Base-by-base conservation (phyloP, 495 filamentous ascomycete species). In the Aspergillus sclerotioniger region DNA sequence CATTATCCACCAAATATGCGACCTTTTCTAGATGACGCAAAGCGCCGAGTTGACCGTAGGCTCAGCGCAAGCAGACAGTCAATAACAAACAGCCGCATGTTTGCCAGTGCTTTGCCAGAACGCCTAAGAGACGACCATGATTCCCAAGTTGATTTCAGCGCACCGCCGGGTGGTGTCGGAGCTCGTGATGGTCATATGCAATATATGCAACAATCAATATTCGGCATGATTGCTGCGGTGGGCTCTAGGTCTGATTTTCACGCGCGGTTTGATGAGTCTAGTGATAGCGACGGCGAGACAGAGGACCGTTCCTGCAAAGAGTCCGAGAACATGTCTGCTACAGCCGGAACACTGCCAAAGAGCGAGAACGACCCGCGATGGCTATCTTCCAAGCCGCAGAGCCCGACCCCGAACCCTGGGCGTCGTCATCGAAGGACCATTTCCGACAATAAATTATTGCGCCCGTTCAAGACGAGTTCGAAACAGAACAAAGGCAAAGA, bases 131-230 rank as follows among this genome's bases (percentile, higher is more conserved):
- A 90, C 67, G 85, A 86, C 39, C 86, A 84, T 39, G 89, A 92
- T 68, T 80, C 79, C 13, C 76, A 89, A 10, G 83, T 92, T 55
- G 91, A 94, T 71, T 88, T 87, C 44, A 84, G 85, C 13, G 86
- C 87, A 20, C 84, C 85, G 3, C 76, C 77, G 10, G 66, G 53
- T 25, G 68, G 59, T 16, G 62, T 61, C 49, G 57, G 59, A n/a
- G 57, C 75, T 25, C 67, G 73, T 25, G 79, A 79, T 51, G 69
- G 69, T 43, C 68, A 79, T 31, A 56, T 76, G 20, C 79, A 78
- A 20, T 89, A 90, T 61, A 90, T 96, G 89, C 93, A 97, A 71
- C 92, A 97, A 74, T 93, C 90, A 50, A 82, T 98, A 51, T 96
- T 97, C 71, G 92, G 91, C 52, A 82, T 98, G 73, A 92, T 98